Conservation (phyloP, 139 green algal genomes). For the Chlamydomonas schloesseri region DNA sequence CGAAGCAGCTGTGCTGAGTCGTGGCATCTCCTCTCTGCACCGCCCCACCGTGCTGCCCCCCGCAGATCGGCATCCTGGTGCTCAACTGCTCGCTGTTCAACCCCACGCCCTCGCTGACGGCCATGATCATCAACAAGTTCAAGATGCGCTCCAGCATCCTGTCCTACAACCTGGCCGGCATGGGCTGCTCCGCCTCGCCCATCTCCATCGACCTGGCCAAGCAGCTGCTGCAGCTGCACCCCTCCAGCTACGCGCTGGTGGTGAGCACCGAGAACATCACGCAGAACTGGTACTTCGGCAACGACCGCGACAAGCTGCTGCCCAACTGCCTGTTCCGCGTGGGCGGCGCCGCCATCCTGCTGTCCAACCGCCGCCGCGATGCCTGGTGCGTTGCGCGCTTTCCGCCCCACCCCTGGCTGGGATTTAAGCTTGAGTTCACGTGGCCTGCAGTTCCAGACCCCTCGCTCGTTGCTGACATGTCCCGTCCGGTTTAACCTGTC, state of each 20-base stretch:
- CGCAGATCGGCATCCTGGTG: slow-evolving; percentile 93
- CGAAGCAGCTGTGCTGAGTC: too few species aligned
- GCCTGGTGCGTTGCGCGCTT: slow-evolving; percentile 65
- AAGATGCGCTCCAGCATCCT: slow-evolving; percentile 93
- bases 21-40: too few species aligned
- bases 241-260: slow-evolving; percentile 85
- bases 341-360: slow-evolving; percentile 91
- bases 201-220: slow-evolving; percentile 87
- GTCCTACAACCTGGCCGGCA: slow-evolving; percentile 96
- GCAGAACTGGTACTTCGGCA: slow-evolving; percentile 92
- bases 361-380: slow-evolving; percentile 89
- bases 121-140: slow-evolving; percentile 98
- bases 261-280: slow-evolving; percentile 99
- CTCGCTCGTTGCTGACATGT: too few species aligned
- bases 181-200: slow-evolving; percentile 78
- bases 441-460: too few species aligned
- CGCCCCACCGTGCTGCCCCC: too few species aligned
- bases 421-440: too few species aligned
- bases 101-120: slow-evolving; percentile 92
- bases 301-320: slow-evolving; percentile 93
- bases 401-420: too few species aligned
- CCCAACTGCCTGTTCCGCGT: slow-evolving; percentile 98
- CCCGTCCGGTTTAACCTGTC: too few species aligned
- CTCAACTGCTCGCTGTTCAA: slow-evolving; percentile 99
- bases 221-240: slow-evolving; percentile 92